These are phyloP conservation scores for Mortierella sp. DNA, from an alignment of 371 early-diverging fungal genomes.

Conservation along the genomic window DNA sequence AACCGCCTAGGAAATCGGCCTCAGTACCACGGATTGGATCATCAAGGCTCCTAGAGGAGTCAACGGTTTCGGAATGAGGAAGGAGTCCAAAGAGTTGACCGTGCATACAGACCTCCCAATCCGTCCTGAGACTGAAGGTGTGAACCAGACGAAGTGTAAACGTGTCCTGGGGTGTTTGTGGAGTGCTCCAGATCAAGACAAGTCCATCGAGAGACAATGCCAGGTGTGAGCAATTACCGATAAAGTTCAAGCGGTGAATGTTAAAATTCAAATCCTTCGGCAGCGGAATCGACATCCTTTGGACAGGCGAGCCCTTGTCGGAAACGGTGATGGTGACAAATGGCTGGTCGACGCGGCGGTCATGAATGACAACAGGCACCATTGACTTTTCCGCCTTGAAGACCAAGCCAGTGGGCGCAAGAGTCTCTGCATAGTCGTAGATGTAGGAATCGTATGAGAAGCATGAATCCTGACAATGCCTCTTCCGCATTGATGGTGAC, in stretches of 20 bases:
- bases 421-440: neutral
- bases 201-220: neutral
- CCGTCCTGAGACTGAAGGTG: neutral
- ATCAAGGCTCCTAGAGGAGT: neutral
- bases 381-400: neutral
- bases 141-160: neutral
- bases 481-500: neutral
- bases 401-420: neutral
- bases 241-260: neutral
- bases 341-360: neutral
- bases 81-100: neutral
- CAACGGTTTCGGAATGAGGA: neutral
- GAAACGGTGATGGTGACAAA: neutral
- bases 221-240: neutral
- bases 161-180: neutral
- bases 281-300: neutral
- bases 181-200: constrained; percentile 3
- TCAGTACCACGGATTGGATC: neutral
- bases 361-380: neutral
- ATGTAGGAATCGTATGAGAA: neutral
- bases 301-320: neutral
- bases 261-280: neutral
- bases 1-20: neutral
- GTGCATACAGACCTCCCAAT: neutral
- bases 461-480: neutral